Base-by-base conservation (phyloP, 2,329 filamentous ascomycete species). In the Lasiodiplodia citricola region DNA sequence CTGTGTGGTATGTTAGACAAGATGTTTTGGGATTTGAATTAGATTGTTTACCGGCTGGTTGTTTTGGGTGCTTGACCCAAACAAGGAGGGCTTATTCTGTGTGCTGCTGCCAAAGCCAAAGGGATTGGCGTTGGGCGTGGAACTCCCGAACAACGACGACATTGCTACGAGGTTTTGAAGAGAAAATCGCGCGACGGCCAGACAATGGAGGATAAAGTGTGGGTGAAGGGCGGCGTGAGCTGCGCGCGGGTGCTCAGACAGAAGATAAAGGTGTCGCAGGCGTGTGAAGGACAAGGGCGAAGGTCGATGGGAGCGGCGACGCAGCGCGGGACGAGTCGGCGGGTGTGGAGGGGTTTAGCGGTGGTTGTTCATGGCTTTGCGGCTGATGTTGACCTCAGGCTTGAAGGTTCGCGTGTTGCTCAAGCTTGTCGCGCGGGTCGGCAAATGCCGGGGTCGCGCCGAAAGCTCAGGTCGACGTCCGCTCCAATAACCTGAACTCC, bases 401-500 rank as follows among this genome's bases (percentile, higher is more conserved):
- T 18, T 47, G 18, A 21, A 47, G 44, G 10, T 55, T 55, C 50
- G 56, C 50, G 37, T 68, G 56, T 62, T 68, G 56, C 47, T 63
- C 47, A 44, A 55, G 66, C 66, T 63, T 21, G 44, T 55, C 55
- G 56, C 62, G 62, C 52, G 23, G 23, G 44, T 47, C 56, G 66
- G 56, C 47, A 44, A 55, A 63, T n/a, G 28, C 47, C 50, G 54
- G 66, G 65, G 31, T 5, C n/a, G 54, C 41, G 65, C 55, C 55
- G 38, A 60, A 52, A 31, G 38, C 65, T 58, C 28, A 50, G 54
- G 65, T 58, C 65, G 65, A 66, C 63, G 18, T 66, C 41, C 63
- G 54, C 25, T 67, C 66, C 66, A 68, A 68, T 68, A 63, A 68
- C 66, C 66, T 65, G 52, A 68, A 38, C 51, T 64, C 60, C 35